phyloP scores from a whole-genome alignment of 1,284 basidiomycete genomes.

The Papiliotrema nemorosa region DNA sequence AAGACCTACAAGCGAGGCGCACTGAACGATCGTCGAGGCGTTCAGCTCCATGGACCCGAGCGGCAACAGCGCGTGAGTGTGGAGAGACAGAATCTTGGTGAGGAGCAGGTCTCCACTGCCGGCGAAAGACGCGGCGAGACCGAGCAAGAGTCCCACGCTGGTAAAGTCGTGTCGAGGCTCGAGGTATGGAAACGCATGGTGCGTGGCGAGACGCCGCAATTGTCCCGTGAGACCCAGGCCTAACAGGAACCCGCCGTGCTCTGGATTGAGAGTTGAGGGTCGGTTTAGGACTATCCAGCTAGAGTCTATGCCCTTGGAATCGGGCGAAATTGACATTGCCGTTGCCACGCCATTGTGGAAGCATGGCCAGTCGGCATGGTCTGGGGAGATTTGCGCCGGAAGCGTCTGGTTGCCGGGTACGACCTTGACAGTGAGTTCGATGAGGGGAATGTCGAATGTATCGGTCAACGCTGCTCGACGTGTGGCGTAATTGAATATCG shows the following conservation, averaged over 20 bases:
- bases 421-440: conserved; percentile 72
- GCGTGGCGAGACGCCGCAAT: conserved; percentile 78
- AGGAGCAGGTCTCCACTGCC: conserved; percentile 82
- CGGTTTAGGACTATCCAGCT: conserved; percentile 94
- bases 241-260: conserved; percentile 92
- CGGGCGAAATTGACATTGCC: conserved; percentile 73
- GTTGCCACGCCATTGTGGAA: conserved; percentile 97
- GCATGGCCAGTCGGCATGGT: conserved; percentile 83
- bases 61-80: conserved; percentile 87
- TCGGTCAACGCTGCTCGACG: conserved; percentile 67
- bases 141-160: conserved; percentile 87
- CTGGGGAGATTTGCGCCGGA: conserved; percentile 58
- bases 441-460: conserved; percentile 70
- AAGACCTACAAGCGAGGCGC: conserved; percentile 80
- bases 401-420: conserved; percentile 53
- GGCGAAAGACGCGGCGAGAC: conserved; percentile 85
- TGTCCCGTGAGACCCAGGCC: conserved; percentile 91
- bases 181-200: conserved; percentile 78
- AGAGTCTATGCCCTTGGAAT: conserved; percentile 73
- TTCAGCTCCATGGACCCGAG: conserved; percentile 82
- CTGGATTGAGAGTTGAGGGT: conserved; percentile 75
- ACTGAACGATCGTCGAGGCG: conserved; percentile 82
- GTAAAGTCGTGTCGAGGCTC: conserved; percentile 93
- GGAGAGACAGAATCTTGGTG: conserved; percentile 85
- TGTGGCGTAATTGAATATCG: conserved; percentile 73